Evolutionary conservation across 2,329 filamentous ascomycete genomes (phyloP).

Genomic region (Annulohypoxylon truncatum): DNA sequence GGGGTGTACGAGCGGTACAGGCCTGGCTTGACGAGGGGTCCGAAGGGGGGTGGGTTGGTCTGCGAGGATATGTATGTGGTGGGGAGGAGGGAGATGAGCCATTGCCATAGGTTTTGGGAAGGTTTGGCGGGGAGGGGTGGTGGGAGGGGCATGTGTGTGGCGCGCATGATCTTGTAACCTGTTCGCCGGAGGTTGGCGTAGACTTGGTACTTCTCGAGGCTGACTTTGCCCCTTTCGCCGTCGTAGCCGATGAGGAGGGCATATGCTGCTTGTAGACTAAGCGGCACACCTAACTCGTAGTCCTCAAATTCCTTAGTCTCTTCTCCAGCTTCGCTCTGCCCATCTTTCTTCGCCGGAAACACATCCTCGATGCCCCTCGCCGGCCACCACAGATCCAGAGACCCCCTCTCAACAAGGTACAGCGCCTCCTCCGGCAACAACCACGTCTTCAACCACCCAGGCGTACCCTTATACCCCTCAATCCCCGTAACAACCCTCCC

Average conservation of each 20-base stretch:
- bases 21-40: conserved; percentile 71
- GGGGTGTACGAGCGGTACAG: conserved; percentile 73
- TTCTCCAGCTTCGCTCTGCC: conserved; percentile 41
- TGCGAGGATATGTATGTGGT: conserved; percentile 15
- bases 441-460: conserved; percentile 76
- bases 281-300: conserved; percentile 75
- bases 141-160: conserved; percentile 56
- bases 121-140: conserved; percentile 31
- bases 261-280: conserved; percentile 93
- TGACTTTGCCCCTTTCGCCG: conserved; percentile 68
- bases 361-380: conserved; percentile 62
- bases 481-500: conserved; percentile 71
- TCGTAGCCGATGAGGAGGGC: conserved; percentile 82
- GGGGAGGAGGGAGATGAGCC: conserved; percentile 63
- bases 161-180: conserved; percentile 84
- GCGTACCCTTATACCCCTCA: conserved; percentile 61
- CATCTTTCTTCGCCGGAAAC: conserved; percentile 53
- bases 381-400: conserved; percentile 88
- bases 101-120: conserved; percentile 59
- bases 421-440: conserved; percentile 91
- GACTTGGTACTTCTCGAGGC: conserved; percentile 86
- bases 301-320: conserved; percentile 52
- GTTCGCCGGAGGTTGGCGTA: conserved; percentile 85
- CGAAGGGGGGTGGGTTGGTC: conserved; percentile 54
- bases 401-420: conserved; percentile 88